These are phyloP conservation scores for Austroboletus olivaceoglutinosus DNA, from an alignment of 1,284 basidiomycete genomes.

Conservation along the genomic window DNA sequence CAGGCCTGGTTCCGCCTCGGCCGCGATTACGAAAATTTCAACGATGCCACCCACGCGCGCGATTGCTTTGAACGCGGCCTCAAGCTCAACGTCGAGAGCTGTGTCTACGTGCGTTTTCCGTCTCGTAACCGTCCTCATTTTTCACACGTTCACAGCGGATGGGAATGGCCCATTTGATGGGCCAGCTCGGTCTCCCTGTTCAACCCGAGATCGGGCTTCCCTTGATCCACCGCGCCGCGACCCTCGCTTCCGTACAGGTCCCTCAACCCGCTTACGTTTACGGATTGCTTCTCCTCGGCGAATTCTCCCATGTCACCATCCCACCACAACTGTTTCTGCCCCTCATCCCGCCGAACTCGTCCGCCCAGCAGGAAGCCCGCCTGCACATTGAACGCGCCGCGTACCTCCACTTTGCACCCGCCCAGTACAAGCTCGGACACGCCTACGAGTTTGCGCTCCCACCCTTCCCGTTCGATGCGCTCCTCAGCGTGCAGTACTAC, in stretches of 20 bases:
- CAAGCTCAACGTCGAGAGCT: constrained; percentile 68
- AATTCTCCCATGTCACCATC: constrained; percentile 64
- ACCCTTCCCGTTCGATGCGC: constrained; percentile 84
- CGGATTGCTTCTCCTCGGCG: constrained; percentile 79
- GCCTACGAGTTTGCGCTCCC: constrained; percentile 89
- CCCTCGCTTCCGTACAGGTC: constrained; percentile 67
- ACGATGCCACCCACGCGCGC: constrained; percentile 65
- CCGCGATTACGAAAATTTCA: constrained; percentile 87
- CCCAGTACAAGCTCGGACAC: constrained; percentile 92
- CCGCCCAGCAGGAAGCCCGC: constrained; percentile 42
- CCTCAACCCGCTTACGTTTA: constrained; percentile 87
- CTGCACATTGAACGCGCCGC: constrained; percentile 78
- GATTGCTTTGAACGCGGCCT: constrained; percentile 85
- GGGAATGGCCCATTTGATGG: constrained; percentile 88
- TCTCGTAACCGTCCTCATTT: background rate
- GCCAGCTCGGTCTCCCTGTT: constrained; percentile 70
- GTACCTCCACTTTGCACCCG: constrained; percentile 82
- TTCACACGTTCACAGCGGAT: constrained; percentile 55
- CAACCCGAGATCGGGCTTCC: constrained; percentile 63
- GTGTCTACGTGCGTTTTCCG: constrained; percentile 65
- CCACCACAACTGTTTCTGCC: constrained; percentile 52
- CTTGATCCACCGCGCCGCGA: constrained; percentile 76
- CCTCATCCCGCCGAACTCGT: constrained; percentile 47
- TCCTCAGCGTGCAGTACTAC: constrained; percentile 92
- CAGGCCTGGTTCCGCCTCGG: constrained; percentile 89